Evolutionary conservation across 1,139 yeast species (phyloP), one percentile per base, ranked within the genome.

Genomic region (Hyphopichia khmerensis): DNA sequence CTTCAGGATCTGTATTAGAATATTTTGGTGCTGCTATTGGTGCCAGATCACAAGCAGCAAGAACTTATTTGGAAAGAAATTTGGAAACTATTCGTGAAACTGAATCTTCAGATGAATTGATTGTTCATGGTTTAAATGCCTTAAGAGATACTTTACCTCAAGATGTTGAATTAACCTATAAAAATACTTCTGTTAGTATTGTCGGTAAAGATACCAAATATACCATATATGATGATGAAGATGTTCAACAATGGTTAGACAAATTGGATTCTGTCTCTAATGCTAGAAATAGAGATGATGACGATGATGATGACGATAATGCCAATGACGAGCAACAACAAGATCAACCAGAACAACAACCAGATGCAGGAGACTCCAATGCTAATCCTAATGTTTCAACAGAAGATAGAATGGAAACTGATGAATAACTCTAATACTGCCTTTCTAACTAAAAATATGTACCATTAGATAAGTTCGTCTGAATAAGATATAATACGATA

Each of bases 1-100:
- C 99, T 17, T 85, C 96, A 10, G 99, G 99, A 3, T 84, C 95
- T 26, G 95, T 87, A 19, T 75, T 90, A 59, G 98, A 93, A 64
- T 87, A 91, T 61, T 80, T 76, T 53, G 99, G 96, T 33, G 86
- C 97, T 10, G 96, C 99, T 35, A 90, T 93, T 60, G 99, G 99
- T 39, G 99, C 99, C 14, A 80, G 99, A 60, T 90, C 98, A 2
- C 99, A 93, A 69, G 98, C 98, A 38, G 97, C 97, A 14, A 80
- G 96, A 69, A 93, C 99, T 2, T 93, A 90, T 57, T 72, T 95
- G 60, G 99, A 93, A 65, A 82, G 96, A 61, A 84, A 84, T 48
- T 76, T 84, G 60, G 90, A 87, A 30, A 71, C 74, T 34, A 87
- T 88, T 55, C 72, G 82, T 32, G 69, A 70, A 42, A 70, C 76